phyloP scores from a whole-genome alignment of 441 rosid species.

The Hura crepitans region DNA sequence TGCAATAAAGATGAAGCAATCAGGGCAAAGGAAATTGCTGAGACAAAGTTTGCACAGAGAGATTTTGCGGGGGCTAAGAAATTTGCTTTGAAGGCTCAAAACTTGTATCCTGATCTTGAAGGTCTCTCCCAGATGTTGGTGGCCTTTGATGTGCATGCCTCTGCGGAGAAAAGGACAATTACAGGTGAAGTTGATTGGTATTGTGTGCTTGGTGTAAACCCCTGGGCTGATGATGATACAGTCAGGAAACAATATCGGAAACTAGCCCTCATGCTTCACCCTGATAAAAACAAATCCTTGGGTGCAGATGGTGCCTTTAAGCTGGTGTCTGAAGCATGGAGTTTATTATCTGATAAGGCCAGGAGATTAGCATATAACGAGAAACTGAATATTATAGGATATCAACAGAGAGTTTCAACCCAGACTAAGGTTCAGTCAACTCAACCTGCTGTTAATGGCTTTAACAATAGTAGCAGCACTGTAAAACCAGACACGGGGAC shows the following conservation, averaged over 20 bases:
- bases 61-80: slow-evolving; percentile 73
- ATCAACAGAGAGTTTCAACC: slow-evolving; percentile 33
- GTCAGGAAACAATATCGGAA: slow-evolving; percentile 70
- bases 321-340: slow-evolving; percentile 81
- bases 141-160: slow-evolving; percentile 55
- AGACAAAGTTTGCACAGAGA: slow-evolving; percentile 60
- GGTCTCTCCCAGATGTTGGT: slow-evolving; percentile 64
- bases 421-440: slow-evolving; percentile 40
- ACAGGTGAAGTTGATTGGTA: slow-evolving; percentile 81
- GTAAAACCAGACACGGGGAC: slow-evolving; percentile 31
- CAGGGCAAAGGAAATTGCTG: slow-evolving; percentile 88
- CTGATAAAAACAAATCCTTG: slow-evolving; percentile 79
- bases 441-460: slow-evolving; percentile 46
- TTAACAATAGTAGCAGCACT: slow-evolving; percentile 35
- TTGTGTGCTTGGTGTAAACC: slow-evolving; percentile 60
- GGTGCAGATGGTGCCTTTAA: slow-evolving; percentile 91
- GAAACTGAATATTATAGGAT: slow-evolving; percentile 38
- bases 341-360: slow-evolving; percentile 60
- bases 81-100: slow-evolving; percentile 76
- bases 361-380: slow-evolving; percentile 56
- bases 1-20: slow-evolving; percentile 91
- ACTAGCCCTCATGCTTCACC: slow-evolving; percentile 76
- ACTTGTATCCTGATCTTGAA: slow-evolving; percentile 66
- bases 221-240: slow-evolving; percentile 63
- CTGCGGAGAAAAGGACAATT: slow-evolving; percentile 55